Evolutionary conservation across 495 filamentous ascomycete genomes (phyloP), one percentile per base, ranked within the genome.

Genomic region (Hyphodiscus hymeniophilus): DNA sequence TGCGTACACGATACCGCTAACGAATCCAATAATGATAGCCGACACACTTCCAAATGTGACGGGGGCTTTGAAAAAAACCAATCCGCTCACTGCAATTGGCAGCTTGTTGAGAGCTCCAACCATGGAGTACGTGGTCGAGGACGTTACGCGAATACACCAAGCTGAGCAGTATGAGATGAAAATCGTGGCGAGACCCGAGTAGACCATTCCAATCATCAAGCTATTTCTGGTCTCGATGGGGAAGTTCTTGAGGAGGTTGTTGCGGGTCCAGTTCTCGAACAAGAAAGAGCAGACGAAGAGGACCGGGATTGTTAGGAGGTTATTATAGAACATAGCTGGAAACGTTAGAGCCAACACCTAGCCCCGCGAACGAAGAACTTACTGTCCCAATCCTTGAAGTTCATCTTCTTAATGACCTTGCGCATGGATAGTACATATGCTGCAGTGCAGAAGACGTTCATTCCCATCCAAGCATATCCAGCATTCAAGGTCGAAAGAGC

Each of bases 331-430:
- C 92, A 98, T 98, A 54, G 90, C 91, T 97, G 33, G 0, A 31
- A 35, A 32, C 18, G 16, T 72, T 60, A 75, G 68, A 51, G 54
- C 38, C 30, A 35, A 12, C 7, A 24, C 8, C 36, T 3, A 28
- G 36, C 30, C 8, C 23, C 15, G 28, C 17, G 10, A 33, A 16
- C 4, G 11, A 28, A 41, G 21, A 22, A 78, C 91, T 68, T 79
- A 96, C 90, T 95, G 66, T 99, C 92, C 69, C 94, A 96, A 62
- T 99, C 92, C 73, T 95, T 96, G 70, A 99, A 97, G 75, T 95
- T 96, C 67, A 94, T 97, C 72, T 94, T 76, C 80, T 97, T 97
- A 61, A 97, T 97, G 45, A 94, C 80, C 77, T 99, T 99, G 61
- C 91, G 80, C 94, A 96, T 99, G 50, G 83, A 77, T 35, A 99